Percentiles rank a stretch among this genome's conserved stretches.
Conservation (phyloP, 176 grass and related monocot genomes). For the Secale cereale region DNA sequence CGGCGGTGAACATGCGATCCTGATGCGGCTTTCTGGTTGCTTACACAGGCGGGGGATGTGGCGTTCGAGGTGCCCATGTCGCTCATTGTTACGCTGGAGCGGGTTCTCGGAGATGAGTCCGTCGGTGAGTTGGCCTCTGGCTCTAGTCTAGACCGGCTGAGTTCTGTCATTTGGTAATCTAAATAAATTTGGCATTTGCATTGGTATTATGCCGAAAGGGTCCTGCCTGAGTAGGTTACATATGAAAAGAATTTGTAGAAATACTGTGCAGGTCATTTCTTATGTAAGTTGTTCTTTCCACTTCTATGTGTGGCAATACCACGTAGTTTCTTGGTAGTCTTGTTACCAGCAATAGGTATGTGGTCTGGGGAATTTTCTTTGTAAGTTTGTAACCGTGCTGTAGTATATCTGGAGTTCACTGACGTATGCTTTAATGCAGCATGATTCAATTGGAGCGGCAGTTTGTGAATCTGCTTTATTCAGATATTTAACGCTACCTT, state of each 20-base stretch:
- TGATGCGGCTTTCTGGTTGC: constrained; percentile 1
- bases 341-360: constrained; percentile 1
- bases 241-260: neutral
- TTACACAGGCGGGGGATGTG: constrained; percentile 74
- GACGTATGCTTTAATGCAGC: neutral
- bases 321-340: neutral
- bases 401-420: neutral
- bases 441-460: constrained; percentile 1
- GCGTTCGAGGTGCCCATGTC: constrained; percentile 86
- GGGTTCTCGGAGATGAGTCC: constrained; percentile 86
- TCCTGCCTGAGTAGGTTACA: neutral
- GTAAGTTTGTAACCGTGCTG: neutral
- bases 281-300: neutral
- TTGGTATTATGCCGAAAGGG: neutral
- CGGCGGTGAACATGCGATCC: neutral
- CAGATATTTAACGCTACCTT: constrained; percentile 1
- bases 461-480: neutral
- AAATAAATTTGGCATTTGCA: constrained; percentile 15
- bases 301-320: constrained; percentile 7
- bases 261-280: neutral
- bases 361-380: neutral
- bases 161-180: neutral
- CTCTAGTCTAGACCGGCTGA: neutral
- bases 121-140: constrained; percentile 56
- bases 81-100: constrained; percentile 80